Conservation (phyloP, 2,329 filamentous ascomycete species). For the Apiospora rasikravindrae region DNA sequence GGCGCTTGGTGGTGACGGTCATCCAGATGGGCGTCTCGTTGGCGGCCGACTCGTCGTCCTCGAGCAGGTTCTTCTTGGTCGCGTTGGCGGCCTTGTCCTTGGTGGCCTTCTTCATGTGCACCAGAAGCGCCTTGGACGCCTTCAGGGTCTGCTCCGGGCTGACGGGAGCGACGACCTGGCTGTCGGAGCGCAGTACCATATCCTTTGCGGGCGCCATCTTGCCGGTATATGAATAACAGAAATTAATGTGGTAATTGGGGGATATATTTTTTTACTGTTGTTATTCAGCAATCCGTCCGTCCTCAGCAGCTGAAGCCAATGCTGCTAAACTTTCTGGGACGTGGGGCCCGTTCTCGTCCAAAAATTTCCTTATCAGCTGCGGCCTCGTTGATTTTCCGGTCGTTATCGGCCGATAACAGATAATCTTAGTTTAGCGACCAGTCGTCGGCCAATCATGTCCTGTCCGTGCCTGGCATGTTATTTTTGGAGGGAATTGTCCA, state of each 20-base stretch:
- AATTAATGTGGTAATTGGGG: not conserved
- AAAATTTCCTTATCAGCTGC: conserved; percentile 13
- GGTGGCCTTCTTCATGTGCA: conserved; percentile 64
- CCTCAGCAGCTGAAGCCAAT: not conserved
- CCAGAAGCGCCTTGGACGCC: conserved; percentile 66
- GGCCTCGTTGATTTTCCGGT: conserved; percentile 2
- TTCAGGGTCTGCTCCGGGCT: conserved; percentile 61
- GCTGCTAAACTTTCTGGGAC: conserved; percentile 14
- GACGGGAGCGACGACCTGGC: conserved; percentile 41
- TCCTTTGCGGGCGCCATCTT: conserved; percentile 50
- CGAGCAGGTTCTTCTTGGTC: conserved; percentile 62
- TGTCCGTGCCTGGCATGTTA: not conserved
- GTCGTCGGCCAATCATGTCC: not conserved
- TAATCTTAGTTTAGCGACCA: not conserved
- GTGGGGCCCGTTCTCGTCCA: conserved; percentile 1
- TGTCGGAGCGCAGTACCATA: conserved; percentile 35
- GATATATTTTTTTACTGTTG: not conserved
- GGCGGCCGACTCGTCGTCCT: conserved; percentile 48
- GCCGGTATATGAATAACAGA: not conserved
- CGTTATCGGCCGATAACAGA: not conserved
- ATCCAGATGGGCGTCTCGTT: conserved; percentile 64
- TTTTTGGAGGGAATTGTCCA: not conserved
- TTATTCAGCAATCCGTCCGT: not conserved
- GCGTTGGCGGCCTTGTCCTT: conserved; percentile 51
- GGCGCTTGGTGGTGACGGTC: conserved; percentile 67